A percentile compares a stretch with the other conserved stretches of the same genome.
Evolutionary conservation across 2,329 filamentous ascomycete genomes (phyloP).

Genomic region (Dothistroma septosporum): DNA sequence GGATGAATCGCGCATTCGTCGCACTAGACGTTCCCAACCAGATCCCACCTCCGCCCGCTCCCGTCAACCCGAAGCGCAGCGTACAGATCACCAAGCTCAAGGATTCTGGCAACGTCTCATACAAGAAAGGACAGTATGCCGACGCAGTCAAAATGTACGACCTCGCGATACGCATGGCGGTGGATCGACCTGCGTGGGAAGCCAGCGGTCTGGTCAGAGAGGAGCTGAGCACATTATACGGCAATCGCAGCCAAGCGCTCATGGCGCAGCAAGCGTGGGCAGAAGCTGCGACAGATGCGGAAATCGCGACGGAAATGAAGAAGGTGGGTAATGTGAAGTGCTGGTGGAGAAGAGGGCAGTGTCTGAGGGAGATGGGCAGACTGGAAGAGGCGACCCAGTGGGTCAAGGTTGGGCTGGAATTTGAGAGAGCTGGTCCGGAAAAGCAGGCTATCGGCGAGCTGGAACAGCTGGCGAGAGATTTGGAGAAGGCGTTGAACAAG

Average conservation of each 20-base stretch:
- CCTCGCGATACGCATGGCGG: constrained; percentile 85
- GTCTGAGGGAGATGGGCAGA: constrained; percentile 84
- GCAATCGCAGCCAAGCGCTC: constrained; percentile 84
- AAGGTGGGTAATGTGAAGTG: constrained; percentile 84
- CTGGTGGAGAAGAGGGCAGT: constrained; percentile 85
- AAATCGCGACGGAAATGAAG: constrained; percentile 83
- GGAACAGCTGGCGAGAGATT: constrained; percentile 29
- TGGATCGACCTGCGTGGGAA: constrained; percentile 80
- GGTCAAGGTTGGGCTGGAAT: constrained; percentile 72
- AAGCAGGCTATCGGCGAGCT: constrained; percentile 31
- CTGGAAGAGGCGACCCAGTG: constrained; percentile 77
- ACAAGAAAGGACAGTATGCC: constrained; percentile 68
- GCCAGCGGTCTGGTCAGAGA: constrained; percentile 77
- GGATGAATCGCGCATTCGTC: constrained; percentile 70
- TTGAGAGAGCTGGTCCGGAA: constrained; percentile 33
- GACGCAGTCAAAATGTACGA: constrained; percentile 80
- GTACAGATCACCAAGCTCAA: constrained; percentile 86
- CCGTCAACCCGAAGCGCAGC: constrained; percentile 86
- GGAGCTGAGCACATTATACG: constrained; percentile 73
- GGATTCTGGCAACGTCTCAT: constrained; percentile 77
- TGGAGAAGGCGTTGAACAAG: constrained; percentile 23
- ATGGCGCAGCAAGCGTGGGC: constrained; percentile 80
- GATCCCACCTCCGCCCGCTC: constrained; percentile 79
- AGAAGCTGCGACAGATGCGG: constrained; percentile 81
- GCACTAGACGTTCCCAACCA: constrained; percentile 55